phyloP scores from a whole-genome alignment of 129 eudicot species.

The Saposhnikovia divaricata region DNA sequence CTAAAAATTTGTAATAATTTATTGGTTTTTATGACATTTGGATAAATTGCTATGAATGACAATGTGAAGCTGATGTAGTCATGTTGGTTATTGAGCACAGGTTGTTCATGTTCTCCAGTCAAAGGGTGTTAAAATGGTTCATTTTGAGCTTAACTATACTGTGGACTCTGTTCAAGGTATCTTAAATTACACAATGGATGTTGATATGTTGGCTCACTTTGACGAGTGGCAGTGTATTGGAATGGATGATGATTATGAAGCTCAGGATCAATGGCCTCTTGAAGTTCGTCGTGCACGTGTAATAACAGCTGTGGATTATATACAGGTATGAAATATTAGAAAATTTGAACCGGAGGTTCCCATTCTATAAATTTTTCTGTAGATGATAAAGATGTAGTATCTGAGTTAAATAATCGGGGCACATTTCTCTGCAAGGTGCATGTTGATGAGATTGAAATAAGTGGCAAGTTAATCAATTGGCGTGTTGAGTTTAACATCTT shows the following conservation, averaged over 20 bases:
- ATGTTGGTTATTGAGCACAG: constrained; percentile 23
- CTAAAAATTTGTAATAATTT: neutral
- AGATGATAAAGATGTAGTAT: too few relatives aligned
- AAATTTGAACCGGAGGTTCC: neutral
- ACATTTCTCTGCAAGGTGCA: neutral
- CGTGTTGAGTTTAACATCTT: neutral
- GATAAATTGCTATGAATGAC: neutral
- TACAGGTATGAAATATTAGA: constrained; percentile 49
- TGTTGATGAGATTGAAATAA: neutral
- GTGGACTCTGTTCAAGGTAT: constrained; percentile 90
- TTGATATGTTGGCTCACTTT: constrained; percentile 89
- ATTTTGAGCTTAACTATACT: constrained; percentile 59
- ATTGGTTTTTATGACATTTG: neutral
- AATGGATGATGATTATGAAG: constrained; percentile 65
- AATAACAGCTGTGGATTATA: constrained; percentile 76
- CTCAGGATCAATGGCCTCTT: constrained; percentile 96
- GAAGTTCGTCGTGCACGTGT: constrained; percentile 82
- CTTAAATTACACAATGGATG: constrained; percentile 92
- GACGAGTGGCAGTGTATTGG: constrained; percentile 86
- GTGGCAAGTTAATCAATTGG: neutral
- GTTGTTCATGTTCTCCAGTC: constrained; percentile 66
- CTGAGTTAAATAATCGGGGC: neutral
- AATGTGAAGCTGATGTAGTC: neutral
- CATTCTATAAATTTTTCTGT: neutral
- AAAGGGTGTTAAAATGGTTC: constrained; percentile 80